Evolutionary conservation across 805 yeast genomes (phyloP), one percentile per base, ranked within the genome.

Genomic region (Kodamaea neixiangensis): DNA sequence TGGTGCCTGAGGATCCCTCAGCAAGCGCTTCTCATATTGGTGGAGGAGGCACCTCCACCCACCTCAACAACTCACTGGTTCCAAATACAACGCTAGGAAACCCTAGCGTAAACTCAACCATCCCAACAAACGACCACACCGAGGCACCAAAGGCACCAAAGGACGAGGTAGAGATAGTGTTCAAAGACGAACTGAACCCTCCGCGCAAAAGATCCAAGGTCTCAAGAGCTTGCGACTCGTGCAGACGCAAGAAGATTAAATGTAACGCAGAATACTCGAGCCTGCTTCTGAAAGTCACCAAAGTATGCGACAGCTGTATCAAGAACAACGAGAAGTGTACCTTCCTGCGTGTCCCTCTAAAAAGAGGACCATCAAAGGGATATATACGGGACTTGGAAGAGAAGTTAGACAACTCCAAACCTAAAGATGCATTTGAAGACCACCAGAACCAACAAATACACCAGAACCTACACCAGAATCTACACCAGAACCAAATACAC

Each of bases 331-430:
- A 85, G 44, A 62, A 60, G 2, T 87, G 96, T 64, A 74, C 86
- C 1, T 87, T 86, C 62, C 83, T 85, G 18, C 72, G 93, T 46
- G 76, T 84, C 1, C 96, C 92, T 0, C 64, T 87, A 63, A 87
- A 87, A 58, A 69, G 96, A 57, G 96, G 96, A 0, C 96, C 96
- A 0, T 77, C 86, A 0, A 87, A 86, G 60, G 93, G 93, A 1
- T 85, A 81, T 56, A 72, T 75, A n/a, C 67, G 77, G 46, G 79
- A 73, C 49, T 58, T 66, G 42, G 76, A 69, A 49, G 76, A 72
- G 29, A 66, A 68, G 54, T 54, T 66, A 31, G 76, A 69, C 49
- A 52, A 37, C 25, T 41, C 48, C 7, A 47, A 31, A 31, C 33
- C 34, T 2, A 42, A 48, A 14, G 42, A 48, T 10, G 37, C 37